Evolutionary conservation across 306 rosid genomes (phyloP), one percentile per base, ranked within the genome.

Genomic region (Medicago ruthenica): DNA sequence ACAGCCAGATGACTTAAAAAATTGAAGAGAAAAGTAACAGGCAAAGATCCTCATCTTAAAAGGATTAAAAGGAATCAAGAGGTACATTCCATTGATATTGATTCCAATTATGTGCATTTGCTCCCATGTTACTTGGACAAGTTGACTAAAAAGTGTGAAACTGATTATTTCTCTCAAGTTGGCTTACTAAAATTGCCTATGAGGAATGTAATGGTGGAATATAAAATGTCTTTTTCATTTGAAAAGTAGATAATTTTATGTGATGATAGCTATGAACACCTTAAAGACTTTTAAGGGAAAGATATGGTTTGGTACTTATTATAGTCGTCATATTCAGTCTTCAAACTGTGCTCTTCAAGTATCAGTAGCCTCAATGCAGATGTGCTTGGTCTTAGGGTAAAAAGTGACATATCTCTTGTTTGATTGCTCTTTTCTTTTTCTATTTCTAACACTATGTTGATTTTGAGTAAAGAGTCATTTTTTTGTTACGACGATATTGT

Each of bases 41-140:
- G n/a, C 8, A 66, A 42, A 61, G 47, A 66, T 34, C 53, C 39
- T 60, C 12, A 9, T 16, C 75, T 17, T 9, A 57, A 55, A 1
- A 7, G 48, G 74, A 70, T 70, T 37, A 41, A 65, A 44, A 37
- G 10, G 51, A 39, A 11, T 6, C 36, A 40, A 47, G 31, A 68
- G 16, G 59, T 66, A 73, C 44, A 61, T 39, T 59, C 39, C 67
- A 44, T 71, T 27, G 78, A 62, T 70, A 67, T 55, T 67, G 70
- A 73, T 82, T 73, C 36, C 17, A 9, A 20, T 11, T 58, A 50
- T 66, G 15, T 74, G 55, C 18, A 53, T 20, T 15, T 78, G 74
- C 75, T 74, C 62, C 67, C 86, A 76, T 76, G 79, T 21, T 58
- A 75, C 48, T 76, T 17, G 86, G 86, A 79, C 83, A 82, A 79